A percentile compares a stretch with the other conserved stretches of the same genome.
Conservation (phyloP, 768 basidiomycete genomes). For the Antrodiella citrinella region DNA sequence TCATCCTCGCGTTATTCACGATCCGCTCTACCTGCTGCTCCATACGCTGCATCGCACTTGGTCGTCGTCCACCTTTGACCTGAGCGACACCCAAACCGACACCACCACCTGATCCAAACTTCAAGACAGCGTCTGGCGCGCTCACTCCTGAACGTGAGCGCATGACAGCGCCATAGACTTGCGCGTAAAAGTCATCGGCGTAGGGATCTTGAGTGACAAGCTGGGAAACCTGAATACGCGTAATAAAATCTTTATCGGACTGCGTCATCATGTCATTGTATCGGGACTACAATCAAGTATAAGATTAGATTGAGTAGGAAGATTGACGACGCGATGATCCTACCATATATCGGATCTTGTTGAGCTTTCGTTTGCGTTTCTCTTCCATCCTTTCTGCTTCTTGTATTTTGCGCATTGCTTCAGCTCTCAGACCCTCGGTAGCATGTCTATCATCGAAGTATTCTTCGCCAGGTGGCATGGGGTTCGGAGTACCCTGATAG, state of each 20-base stretch:
- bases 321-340: no score
- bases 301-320: not conserved
- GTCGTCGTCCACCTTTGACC: constrained; percentile 60
- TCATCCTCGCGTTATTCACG: constrained; percentile 80
- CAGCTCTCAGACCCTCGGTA: constrained; percentile 54
- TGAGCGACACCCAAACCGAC: constrained; percentile 77
- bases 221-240: constrained; percentile 96
- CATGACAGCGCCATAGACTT: constrained; percentile 83
- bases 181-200: constrained; percentile 97
- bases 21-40: constrained; percentile 94
- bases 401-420: constrained; percentile 84
- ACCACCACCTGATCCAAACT: constrained; percentile 77
- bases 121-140: constrained; percentile 69
- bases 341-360: constrained; percentile 88
- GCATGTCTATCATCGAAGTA: constrained; percentile 35
- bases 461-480: constrained; percentile 21
- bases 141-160: constrained; percentile 73
- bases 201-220: constrained; percentile 97
- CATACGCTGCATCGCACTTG: constrained; percentile 88
- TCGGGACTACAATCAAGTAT: constrained; percentile 71
- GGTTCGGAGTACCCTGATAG: constrained; percentile 38
- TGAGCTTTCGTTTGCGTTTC: constrained; percentile 69
- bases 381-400: constrained; percentile 87
- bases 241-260: constrained; percentile 99
- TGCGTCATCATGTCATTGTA: constrained; percentile 96